These are phyloP conservation scores for Alternaria consortialis DNA, from an alignment of 2,329 filamentous ascomycete genomes.

Conservation along the genomic window DNA sequence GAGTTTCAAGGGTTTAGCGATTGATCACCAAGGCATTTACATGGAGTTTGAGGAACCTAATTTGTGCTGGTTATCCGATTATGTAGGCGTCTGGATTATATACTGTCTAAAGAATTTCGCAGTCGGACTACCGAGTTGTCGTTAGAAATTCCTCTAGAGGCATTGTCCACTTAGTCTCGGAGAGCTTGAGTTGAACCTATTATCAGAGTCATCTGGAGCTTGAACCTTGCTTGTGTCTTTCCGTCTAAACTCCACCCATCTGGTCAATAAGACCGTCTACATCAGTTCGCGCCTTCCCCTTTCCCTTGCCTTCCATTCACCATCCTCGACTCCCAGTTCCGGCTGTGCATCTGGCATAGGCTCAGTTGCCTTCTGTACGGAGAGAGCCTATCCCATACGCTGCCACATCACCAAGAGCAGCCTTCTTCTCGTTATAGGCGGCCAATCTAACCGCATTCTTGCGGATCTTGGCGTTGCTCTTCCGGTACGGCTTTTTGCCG, in stretches of 20 bases:
- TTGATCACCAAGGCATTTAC: slow-evolving; percentile 7
- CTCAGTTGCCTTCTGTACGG: too few species aligned
- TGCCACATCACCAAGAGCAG: too few species aligned
- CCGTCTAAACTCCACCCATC: neutral
- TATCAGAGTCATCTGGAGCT: neutral
- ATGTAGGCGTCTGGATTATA: neutral
- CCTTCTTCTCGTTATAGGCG: too few species aligned
- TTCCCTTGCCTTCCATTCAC: neutral
- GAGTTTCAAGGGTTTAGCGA: slow-evolving; percentile 51
- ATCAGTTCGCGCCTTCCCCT: neutral
- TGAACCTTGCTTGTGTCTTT: neutral
- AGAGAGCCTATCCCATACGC: too few species aligned
- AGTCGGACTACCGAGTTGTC: neutral
- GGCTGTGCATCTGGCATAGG: too few species aligned
- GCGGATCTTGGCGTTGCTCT: too few species aligned
- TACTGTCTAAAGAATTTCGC: neutral
- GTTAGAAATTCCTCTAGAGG: neutral
- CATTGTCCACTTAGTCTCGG: neutral
- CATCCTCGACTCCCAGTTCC: too few species aligned
- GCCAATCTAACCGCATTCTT: too few species aligned
- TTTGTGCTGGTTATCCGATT: neutral
- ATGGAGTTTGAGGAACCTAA: neutral
- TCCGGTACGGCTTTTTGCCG: too few species aligned
- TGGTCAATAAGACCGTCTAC: neutral
- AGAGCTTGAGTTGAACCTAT: neutral